Conservation (phyloP, 2,329 filamentous ascomycete genomes). For the Stylonectria norvegica region DNA sequence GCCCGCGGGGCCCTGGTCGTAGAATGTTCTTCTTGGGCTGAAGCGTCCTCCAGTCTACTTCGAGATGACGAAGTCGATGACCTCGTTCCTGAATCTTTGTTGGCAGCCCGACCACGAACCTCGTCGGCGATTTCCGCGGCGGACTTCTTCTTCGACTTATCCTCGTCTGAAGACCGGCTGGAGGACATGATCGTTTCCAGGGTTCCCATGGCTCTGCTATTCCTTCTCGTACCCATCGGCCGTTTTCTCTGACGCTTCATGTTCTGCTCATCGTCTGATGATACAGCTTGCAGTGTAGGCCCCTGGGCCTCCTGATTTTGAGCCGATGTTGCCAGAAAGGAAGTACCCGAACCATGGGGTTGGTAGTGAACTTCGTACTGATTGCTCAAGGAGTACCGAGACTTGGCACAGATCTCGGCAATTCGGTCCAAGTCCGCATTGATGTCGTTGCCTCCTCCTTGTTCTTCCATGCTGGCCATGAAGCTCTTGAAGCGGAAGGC, state of each 20-base stretch:
- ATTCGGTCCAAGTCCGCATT: slow-evolving; percentile 60
- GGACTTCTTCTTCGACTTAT: slow-evolving; percentile 57
- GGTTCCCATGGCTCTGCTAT: slow-evolving; percentile 57
- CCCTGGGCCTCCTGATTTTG: slow-evolving; percentile 37
- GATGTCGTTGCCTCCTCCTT: slow-evolving; percentile 44
- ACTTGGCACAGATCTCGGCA: slow-evolving; percentile 64
- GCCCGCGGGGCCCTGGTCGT: slow-evolving; percentile 20
- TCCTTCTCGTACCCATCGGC: slow-evolving; percentile 41
- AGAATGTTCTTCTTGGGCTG: slow-evolving; percentile 14
- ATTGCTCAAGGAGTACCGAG: slow-evolving; percentile 62
- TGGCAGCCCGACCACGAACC: slow-evolving; percentile 47
- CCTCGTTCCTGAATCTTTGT: slow-evolving; percentile 34
- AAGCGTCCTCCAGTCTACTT: slow-evolving; percentile 28
- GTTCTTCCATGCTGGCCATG: slow-evolving; percentile 52
- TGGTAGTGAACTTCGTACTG: slow-evolving; percentile 64
- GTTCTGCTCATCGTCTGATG: slow-evolving; percentile 53
- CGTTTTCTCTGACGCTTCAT: slow-evolving; percentile 38
- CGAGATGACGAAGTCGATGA: slow-evolving; percentile 31
- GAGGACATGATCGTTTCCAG: slow-evolving; percentile 66
- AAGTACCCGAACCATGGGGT: slow-evolving; percentile 56
- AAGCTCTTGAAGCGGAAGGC: slow-evolving; percentile 65
- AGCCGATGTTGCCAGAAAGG: slow-evolving; percentile 38
- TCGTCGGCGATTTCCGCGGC: slow-evolving; percentile 55
- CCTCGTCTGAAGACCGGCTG: slow-evolving; percentile 61
- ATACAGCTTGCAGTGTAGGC: slow-evolving; percentile 56